Conservation (phyloP, 192 early-diverging fungal species). For the Diversispora epigaea region DNA sequence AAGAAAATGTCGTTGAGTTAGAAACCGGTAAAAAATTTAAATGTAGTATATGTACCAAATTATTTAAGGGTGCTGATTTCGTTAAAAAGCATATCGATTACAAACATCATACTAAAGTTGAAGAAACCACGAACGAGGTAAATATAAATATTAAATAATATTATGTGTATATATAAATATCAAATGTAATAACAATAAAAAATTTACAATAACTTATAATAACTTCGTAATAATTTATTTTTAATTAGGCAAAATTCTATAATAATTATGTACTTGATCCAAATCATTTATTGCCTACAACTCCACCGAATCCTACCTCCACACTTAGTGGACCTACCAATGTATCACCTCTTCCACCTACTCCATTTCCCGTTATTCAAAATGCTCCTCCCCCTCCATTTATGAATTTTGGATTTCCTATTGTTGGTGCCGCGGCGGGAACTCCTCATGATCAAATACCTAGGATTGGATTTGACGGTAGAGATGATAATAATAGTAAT, state of each 20-base stretch:
- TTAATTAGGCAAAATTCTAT: slow-evolving; percentile 59
- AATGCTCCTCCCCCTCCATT: slow-evolving; percentile 39
- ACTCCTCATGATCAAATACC: slow-evolving; percentile 59
- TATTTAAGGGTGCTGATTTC: slow-evolving; percentile 92
- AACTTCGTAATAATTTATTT: not conserved
- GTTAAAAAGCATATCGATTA: slow-evolving; percentile 89
- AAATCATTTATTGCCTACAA: slow-evolving; percentile 66
- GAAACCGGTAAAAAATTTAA: slow-evolving; percentile 84
- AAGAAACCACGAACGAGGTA: slow-evolving; percentile 60
- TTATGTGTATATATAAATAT: not conserved
- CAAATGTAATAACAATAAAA: not conserved
- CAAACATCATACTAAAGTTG: slow-evolving; percentile 82
- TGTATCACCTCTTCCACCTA: slow-evolving; percentile 28
- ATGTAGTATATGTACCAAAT: slow-evolving; percentile 88
- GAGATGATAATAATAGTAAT: not conserved
- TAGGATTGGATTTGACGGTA: slow-evolving; percentile 55
- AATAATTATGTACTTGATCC: slow-evolving; percentile 90
- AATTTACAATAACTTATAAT: not conserved
- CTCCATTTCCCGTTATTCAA: slow-evolving; percentile 33
- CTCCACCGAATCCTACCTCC: slow-evolving; percentile 41
- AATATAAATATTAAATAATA: not conserved
- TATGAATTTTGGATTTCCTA: slow-evolving; percentile 38
- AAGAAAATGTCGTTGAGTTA: slow-evolving; percentile 49
- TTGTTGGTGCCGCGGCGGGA: slow-evolving; percentile 46
- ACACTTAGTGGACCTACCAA: slow-evolving; percentile 34